Evolutionary conservation across 257 asterid species (phyloP), one percentile per base, ranked within the genome.

Genomic region (Solanum arcanum): DNA sequence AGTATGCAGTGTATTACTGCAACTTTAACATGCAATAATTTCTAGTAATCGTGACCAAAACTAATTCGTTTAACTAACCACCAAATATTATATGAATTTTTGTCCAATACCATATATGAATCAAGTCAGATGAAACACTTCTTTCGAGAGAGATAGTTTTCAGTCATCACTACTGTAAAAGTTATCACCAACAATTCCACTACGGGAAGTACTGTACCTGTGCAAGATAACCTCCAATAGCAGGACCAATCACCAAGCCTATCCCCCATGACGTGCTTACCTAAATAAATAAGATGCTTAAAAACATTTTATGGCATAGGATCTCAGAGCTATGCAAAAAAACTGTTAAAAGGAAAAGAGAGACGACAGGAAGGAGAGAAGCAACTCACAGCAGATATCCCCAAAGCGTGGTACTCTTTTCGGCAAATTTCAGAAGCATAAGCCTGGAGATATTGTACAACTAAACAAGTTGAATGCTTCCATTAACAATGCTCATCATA

Each of bases 261-360:
- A 92, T 87, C 72, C 98, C 99, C 99, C 98, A 96, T 77, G 99
- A 91, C 62, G 98, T 96, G 88, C 95, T 92, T 85, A 95, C 97
- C 99, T 96, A 69, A 80, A 47, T 74, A 47, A 6, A 83, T 21
- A 37, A 20, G 21, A 56, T 64, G n/a, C 12, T 9, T 20, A 74
- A 74, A 37, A 74, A 37, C 47, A 21, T 21, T 37, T 74, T 37
- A 74, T 3, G 31, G 31, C 82, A 37, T 21, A 37, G 82, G 52
- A 21, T 74, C 82, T 74, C 82, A 37, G 5, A 37, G 12, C 29
- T 74, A 37, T 21, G 82, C 49, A 74, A 37, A 10, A 74, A 74
- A 37, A 31, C 49, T 74, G 18, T 37, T 74, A 37, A 37, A 39
- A 5, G 52, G 82, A 74, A 37, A 74, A 74, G 52, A 37, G 31